Conservation (phyloP, 225 moss, liverwort and hornwort species). For the Thuidium tamariscinum region DNA sequence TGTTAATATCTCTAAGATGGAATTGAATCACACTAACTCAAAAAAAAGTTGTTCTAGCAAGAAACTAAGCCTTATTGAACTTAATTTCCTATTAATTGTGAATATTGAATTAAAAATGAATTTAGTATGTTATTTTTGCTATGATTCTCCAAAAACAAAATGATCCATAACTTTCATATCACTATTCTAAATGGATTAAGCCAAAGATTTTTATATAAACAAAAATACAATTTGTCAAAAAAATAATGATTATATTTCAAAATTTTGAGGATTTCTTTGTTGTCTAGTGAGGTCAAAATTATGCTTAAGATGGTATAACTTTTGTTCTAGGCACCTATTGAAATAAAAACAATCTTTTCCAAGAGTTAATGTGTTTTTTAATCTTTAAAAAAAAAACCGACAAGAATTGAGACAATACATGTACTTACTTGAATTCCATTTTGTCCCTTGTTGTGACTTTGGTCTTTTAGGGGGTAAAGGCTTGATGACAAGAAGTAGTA, state of each 20-base stretch:
- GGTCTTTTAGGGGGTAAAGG: accelerated
- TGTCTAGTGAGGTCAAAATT: accelerated
- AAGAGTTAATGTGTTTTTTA: background rate
- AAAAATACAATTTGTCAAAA: background rate
- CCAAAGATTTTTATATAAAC: background rate
- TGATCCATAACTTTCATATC: no score
- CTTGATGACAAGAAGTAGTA: background rate
- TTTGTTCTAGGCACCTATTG: accelerated
- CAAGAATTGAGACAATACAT: no score
- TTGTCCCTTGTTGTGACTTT: background rate
- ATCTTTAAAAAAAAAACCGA: accelerated
- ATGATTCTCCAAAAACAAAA: background rate
- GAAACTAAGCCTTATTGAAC: background rate
- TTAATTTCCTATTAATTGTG: no score
- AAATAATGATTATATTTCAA: background rate
- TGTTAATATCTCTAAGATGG: background rate
- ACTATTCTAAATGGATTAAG: no score
- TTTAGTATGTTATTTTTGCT: background rate
- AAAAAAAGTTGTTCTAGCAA: background rate
- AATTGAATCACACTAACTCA: background rate
- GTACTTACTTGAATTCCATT: background rate
- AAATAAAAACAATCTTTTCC: accelerated
- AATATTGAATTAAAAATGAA: no score
- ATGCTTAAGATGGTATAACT: accelerated
- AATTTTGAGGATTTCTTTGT: accelerated